Evolutionary conservation across 2,329 filamentous ascomycete genomes (phyloP).

Genomic region (Exophiala sp.): DNA sequence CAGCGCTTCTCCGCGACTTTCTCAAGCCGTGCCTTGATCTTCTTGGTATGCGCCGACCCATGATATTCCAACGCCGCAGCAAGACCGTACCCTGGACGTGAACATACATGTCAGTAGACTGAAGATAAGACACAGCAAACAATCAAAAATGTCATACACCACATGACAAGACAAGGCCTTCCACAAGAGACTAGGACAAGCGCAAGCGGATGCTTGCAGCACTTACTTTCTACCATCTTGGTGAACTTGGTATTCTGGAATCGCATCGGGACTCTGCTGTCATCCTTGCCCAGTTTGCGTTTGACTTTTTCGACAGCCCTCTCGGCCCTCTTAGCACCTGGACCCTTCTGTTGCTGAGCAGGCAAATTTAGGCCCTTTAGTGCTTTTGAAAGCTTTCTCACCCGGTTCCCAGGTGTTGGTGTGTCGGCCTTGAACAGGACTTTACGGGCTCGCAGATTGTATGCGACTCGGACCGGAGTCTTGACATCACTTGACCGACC

Average conservation of each 20-base stretch:
- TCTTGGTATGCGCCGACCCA: neutral
- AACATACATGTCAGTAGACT: too few relatives aligned
- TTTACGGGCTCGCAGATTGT: neutral
- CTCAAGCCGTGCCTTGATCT: neutral
- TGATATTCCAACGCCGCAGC: neutral
- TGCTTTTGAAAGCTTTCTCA: neutral
- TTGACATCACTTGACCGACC: neutral
- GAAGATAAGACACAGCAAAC: too few relatives aligned
- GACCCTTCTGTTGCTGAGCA: too few relatives aligned
- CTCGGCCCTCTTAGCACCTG: too few relatives aligned
- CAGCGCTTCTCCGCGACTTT: conserved; percentile 4
- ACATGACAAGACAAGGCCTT: too few relatives aligned
- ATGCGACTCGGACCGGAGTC: neutral
- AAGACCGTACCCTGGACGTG: neutral
- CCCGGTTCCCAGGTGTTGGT: neutral
- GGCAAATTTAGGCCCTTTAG: too few relatives aligned
- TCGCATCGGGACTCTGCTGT: neutral
- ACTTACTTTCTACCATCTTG: neutral
- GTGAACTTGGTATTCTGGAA: neutral
- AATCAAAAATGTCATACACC: too few relatives aligned
- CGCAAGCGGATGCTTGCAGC: neutral
- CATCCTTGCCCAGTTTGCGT: neutral
- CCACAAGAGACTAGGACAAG: too few relatives aligned
- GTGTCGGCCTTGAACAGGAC: neutral
- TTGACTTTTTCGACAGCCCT: too few relatives aligned